Evolutionary conservation across 345 rosid genomes (phyloP), one percentile per base, ranked within the genome.

Genomic region (Populus euphratica): DNA sequence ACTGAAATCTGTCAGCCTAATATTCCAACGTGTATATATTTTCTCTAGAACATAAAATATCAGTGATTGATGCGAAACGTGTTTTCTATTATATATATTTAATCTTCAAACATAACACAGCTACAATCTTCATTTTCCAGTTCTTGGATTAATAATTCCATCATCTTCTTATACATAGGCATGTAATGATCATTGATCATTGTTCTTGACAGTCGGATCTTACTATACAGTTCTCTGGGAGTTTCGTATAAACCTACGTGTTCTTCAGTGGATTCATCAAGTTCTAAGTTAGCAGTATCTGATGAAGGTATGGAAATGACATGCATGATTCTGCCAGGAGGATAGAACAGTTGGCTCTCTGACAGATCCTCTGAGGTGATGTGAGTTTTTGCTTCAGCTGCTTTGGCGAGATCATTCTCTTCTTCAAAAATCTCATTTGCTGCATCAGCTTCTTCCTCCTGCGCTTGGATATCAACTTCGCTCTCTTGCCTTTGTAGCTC

Each of bases 131-230:
- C 85, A 12, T 84, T 85, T 81, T 88, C 91, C 10, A 93, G 88
- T 83, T 92, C 85, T 36, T 83, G 80, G 64, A 93, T 87, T 80
- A 91, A 83, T 81, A 85, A 88, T 79, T 96, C 97, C 87, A 92
- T 91, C 97, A 90, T 93, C 85, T 86, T 96, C 87, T 88, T 91
- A 81, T 92, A 91, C 93, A 91, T 90, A 16, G 97, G 98, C 98
- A 93, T 93, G 56, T 96, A 96, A 78, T 96, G 99, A 86, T 96
- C 99, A 69, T 96, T 89, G 49, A 96, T 94, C 97, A 93, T 91
- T 2, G 97, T 92, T 82, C 85, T 90, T 0, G 97, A 96, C 12
- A 96, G 92, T 43, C 98, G 87, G 70, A 96, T 87, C 89, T 91
- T 96, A 85, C 88, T 91, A 84, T 96, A 92, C 84, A 96, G 86